Evolutionary conservation across 768 basidiomycete species (phyloP).

Genomic region (Collybiopsis luxurians): DNA sequence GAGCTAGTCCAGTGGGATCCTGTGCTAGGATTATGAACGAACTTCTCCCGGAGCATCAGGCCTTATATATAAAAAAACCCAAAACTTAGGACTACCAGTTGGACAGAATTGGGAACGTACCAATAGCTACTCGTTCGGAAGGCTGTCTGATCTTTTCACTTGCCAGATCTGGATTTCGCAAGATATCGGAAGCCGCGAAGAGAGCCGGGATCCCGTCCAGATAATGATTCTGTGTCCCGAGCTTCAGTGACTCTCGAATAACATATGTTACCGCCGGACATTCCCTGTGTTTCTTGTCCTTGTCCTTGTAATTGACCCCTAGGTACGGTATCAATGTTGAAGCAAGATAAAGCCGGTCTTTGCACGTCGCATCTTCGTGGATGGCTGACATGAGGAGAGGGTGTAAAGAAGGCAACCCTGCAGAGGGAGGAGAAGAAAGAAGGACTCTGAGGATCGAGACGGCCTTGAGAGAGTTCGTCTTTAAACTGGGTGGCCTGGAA

Average conservation of each 20-base stretch:
- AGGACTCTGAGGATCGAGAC: conserved; percentile 58
- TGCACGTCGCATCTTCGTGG: conserved; percentile 34
- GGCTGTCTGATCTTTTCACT: conserved; percentile 31
- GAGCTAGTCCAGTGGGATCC: conserved; percentile 72
- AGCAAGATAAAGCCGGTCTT: conserved; percentile 74
- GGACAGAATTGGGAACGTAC: conserved; percentile 29
- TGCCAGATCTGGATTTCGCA: conserved; percentile 34
- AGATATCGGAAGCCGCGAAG: conserved; percentile 50
- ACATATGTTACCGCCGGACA: conserved; percentile 62
- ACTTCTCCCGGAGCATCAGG: conserved; percentile 61
- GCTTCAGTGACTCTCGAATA: conserved; percentile 81
- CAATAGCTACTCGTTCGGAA: conserved; percentile 57
- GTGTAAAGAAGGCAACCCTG: conserved; percentile 43
- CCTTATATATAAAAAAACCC: conserved; percentile 46
- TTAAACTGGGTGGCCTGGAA: conserved; percentile 38
- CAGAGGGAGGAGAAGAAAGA: conserved; percentile 24
- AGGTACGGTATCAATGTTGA: conserved; percentile 72
- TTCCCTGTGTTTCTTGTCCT: conserved; percentile 63
- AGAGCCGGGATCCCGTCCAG: conserved; percentile 72
- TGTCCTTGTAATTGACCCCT: conserved; percentile 53
- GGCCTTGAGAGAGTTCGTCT: conserved; percentile 48
- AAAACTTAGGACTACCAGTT: neutral
- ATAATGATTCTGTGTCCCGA: conserved; percentile 75
- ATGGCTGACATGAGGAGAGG: conserved; percentile 41
- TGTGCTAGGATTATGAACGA: conserved; percentile 58